Base-by-base conservation (phyloP, 768 basidiomycete species). In the Tylopilus cervinicoccineus region DNA sequence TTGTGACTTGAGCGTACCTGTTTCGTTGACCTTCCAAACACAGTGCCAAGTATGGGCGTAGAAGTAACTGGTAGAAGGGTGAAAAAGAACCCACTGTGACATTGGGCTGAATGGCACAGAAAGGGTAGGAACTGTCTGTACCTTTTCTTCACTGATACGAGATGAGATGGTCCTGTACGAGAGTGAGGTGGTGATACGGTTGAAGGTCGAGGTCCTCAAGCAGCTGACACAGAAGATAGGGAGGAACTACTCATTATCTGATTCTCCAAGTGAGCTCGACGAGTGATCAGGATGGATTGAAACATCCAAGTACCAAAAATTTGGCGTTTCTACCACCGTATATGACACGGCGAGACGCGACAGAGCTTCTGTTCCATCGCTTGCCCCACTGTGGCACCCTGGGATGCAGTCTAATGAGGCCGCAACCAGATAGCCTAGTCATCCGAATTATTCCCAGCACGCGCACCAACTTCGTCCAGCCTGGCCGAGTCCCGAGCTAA, bases 91-190 rank as follows among this genome's bases (percentile, higher is more conserved):
- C 55, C 52, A 20, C 38, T n/a, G 20, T 17, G 16, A 28, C 16
- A 45, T 26, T 10, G 19, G 11, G 38, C 49, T 42, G 20, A 51
- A 38, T 17, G 38, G 28, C 46, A 54, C n/a, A 8, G 33, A 31
- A 24, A 39, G 7, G 16, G 5, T 6, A 43, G 13, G 20, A n/a
- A 46, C 22, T 13, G 43, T 20, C 45, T 20, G 41, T 39, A 49
- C 52, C 33, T 51, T 59, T 27, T 42, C 31, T 33, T 50, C 38
- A 27, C 72, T 68, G 22, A 76, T 64, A 43, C 76, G 72, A 7
- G 81, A 78, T 64, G 86, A 83, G 32, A 86, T 71, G 10, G 71
- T 74, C 38, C 72, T 70, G 60, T 88, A 88, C 22, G 87, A 58
- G 19, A 84, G 62, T 3, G 85, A 83, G 0, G 76, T 83, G 6